These are phyloP conservation scores for Aphanoascus verrucosus DNA, from an alignment of 2,329 filamentous ascomycete species.

Conservation along the genomic window DNA sequence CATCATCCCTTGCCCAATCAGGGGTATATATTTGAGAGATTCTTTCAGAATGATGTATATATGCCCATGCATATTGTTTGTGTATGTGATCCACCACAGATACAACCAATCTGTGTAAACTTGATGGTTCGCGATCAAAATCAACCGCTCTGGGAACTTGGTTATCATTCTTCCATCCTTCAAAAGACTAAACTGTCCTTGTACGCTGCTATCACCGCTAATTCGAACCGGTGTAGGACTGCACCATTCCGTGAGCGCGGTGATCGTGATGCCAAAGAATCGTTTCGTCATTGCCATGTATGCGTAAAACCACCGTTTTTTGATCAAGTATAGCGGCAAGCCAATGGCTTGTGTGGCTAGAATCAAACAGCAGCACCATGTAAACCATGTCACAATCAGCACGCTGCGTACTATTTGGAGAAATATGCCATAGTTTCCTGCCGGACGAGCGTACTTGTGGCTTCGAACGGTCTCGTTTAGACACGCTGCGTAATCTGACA, in stretches of 20 bases:
- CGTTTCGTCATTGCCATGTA: constrained; percentile 59
- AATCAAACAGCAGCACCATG: constrained; percentile 33
- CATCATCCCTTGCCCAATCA: constrained; percentile 53
- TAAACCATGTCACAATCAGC: constrained; percentile 37
- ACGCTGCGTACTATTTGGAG: constrained; percentile 39
- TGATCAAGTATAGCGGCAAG: constrained; percentile 50
- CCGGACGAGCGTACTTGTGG: constrained; percentile 19
- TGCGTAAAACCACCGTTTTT: constrained; percentile 50
- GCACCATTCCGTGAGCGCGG: constrained; percentile 53
- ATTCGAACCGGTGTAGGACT: constrained; percentile 52
- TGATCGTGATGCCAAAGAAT: constrained; percentile 52
- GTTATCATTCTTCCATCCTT: constrained; percentile 49
- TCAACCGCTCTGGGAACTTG: constrained; percentile 50
- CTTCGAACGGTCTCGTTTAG: constrained; percentile 21
- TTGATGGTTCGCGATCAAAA: constrained; percentile 56
- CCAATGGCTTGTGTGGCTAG: constrained; percentile 51
- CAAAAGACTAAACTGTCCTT: constrained; percentile 47
- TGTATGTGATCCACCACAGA: constrained; percentile 58
- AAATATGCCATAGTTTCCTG: constrained; percentile 36
- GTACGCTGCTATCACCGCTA: constrained; percentile 51
- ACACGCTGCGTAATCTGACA: neutral
- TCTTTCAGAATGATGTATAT: constrained; percentile 59
- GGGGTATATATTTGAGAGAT: constrained; percentile 51
- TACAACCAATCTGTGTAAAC: constrained; percentile 62
- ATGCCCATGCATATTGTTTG: constrained; percentile 53